These are phyloP conservation scores for Leccinum broughii DNA, from an alignment of 768 basidiomycete genomes.

Conservation along the genomic window DNA sequence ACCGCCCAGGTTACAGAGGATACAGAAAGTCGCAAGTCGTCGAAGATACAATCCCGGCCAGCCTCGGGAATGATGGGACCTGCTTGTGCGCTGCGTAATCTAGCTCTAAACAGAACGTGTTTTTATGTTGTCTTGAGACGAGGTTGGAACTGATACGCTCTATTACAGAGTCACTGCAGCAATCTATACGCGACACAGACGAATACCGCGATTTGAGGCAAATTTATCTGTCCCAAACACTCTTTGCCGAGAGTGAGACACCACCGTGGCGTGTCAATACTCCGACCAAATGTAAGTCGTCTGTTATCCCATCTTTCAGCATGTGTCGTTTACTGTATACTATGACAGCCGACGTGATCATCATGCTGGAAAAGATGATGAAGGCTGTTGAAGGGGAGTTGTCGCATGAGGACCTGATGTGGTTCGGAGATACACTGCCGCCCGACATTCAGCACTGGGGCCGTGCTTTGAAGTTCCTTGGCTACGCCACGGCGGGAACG, in stretches of 20 bases:
- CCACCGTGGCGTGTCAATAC: background rate
- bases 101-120: conserved; percentile 20
- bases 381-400: conserved; percentile 16
- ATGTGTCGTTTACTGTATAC: too few relatives aligned
- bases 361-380: conserved; percentile 24
- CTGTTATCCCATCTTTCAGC: background rate
- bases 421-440: conserved; percentile 15
- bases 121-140: background rate
- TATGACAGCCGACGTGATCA: conserved; percentile 14
- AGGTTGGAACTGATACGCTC: background rate
- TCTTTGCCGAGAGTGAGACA: background rate
- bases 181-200: background rate
- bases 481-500: too few relatives aligned
- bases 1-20: too few relatives aligned
- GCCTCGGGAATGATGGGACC: conserved; percentile 27
- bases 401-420: conserved; percentile 17
- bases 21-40: background rate
- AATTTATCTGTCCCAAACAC: background rate
- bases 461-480: too few relatives aligned
- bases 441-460: conserved; percentile 22
- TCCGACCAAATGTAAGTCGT: background rate
- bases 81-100: conserved; percentile 22
- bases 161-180: background rate
- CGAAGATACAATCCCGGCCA: conserved; percentile 3
- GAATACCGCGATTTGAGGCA: background rate